These are phyloP conservation scores for Simplicillium sp. DNA, from an alignment of 2,329 filamentous ascomycete species.

Conservation along the genomic window DNA sequence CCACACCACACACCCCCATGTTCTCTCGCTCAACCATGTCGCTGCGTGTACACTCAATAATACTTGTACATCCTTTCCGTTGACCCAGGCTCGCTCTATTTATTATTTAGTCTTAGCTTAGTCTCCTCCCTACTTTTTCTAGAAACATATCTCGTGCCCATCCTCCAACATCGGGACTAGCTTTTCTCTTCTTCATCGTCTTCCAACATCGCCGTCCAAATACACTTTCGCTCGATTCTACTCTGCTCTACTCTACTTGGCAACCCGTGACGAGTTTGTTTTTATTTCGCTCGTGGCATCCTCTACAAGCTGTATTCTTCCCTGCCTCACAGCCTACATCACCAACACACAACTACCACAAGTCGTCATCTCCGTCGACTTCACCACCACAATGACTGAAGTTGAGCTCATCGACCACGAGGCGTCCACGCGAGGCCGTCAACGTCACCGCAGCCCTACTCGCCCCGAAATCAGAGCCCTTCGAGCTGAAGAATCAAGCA, in stretches of 20 bases:
- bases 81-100: too few relatives aligned
- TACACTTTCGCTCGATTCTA: too few relatives aligned
- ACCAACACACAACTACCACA: background rate
- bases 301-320: background rate
- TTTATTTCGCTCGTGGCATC: background rate
- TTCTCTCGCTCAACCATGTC: too few relatives aligned
- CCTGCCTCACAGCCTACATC: background rate
- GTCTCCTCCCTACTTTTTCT: too few relatives aligned
- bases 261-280: background rate
- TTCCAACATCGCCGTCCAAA: too few relatives aligned
- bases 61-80: too few relatives aligned
- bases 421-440: constrained; percentile 23
- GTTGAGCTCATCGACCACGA: background rate
- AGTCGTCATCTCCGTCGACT: background rate
- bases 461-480: constrained; percentile 20
- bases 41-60: too few relatives aligned
- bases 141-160: too few relatives aligned
- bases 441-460: constrained; percentile 27
- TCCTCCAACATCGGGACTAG: too few relatives aligned
- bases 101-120: too few relatives aligned
- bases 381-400: background rate
- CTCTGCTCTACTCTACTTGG: background rate
- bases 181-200: too few relatives aligned
- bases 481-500: constrained; percentile 30
- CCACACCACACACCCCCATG: too few relatives aligned